Conservation (phyloP, 148 eudicot species). For the Heliosperma pusillum region DNA sequence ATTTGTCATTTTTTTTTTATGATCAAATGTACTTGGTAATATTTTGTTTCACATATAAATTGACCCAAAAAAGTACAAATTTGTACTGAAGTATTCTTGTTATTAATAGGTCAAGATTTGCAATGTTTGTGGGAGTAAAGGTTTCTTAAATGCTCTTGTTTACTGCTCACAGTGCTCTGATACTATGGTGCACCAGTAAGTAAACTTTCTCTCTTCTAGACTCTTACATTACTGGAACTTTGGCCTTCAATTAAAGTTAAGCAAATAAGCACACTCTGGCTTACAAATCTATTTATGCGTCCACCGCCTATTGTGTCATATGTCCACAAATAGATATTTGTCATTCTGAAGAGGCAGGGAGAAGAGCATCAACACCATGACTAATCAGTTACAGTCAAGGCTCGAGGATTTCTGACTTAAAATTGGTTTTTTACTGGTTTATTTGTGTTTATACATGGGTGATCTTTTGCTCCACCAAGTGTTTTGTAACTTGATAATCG, state of each 20-base stretch:
- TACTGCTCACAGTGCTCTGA: constrained; percentile 20
- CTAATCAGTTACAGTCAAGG: neutral
- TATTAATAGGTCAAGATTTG: constrained; percentile 15
- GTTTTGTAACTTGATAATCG: neutral
- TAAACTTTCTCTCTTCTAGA: neutral
- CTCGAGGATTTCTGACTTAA: neutral
- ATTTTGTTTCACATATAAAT: neutral
- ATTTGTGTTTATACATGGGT: neutral
- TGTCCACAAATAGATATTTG: neutral
- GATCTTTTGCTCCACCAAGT: neutral
- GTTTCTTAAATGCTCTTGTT: constrained; percentile 16
- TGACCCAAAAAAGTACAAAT: too few relatives aligned
- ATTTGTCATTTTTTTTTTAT: neutral
- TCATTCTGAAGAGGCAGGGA: neutral
- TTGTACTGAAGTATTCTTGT: neutral
- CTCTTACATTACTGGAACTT: neutral
- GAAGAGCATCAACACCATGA: neutral
- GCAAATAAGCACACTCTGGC: neutral
- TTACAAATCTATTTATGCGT: neutral
- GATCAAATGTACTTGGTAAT: neutral
- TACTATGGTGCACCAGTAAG: constrained; percentile 21
- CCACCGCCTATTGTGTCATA: neutral
- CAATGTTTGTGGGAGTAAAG: constrained; percentile 13
- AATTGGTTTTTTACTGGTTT: neutral
- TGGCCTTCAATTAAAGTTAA: neutral